phyloP scores from a whole-genome alignment of 2,329 filamentous ascomycete genomes.

The Reticulascus tulasneorum region DNA sequence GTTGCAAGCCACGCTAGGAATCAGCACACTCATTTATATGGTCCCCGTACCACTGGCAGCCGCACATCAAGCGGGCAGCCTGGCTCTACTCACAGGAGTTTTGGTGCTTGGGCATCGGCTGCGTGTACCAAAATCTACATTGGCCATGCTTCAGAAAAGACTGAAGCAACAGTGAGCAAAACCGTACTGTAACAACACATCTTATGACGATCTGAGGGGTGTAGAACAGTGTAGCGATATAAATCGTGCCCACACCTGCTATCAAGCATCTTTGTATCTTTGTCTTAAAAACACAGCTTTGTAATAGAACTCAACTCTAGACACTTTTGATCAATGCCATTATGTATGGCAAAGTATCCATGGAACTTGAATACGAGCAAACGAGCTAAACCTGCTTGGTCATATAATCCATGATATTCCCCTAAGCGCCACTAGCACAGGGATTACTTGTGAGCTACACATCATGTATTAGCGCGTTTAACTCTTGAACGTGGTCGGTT shows the following conservation, averaged over 20 bases:
- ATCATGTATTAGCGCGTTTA: too few relatives aligned
- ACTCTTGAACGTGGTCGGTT: too few relatives aligned
- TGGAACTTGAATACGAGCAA: too few relatives aligned
- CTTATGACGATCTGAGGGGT: slow-evolving; percentile 4
- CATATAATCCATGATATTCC: too few relatives aligned
- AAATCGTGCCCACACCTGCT: neutral
- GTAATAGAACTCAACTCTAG: slow-evolving; percentile 14
- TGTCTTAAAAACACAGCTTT: neutral
- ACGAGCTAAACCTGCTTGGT: too few relatives aligned
- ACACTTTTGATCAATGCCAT: slow-evolving; percentile 2
- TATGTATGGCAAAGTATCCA: neutral
- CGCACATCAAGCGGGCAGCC: slow-evolving; percentile 84
- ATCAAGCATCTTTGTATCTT: slow-evolving; percentile 2
- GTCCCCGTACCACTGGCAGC: slow-evolving; percentile 86
- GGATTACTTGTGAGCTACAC: slow-evolving; percentile 18
- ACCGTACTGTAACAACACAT: neutral
- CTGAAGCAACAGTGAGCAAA: slow-evolving; percentile 4
- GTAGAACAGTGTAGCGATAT: slow-evolving; percentile 10
- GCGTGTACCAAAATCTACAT: slow-evolving; percentile 65
- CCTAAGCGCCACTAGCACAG: too few relatives aligned
- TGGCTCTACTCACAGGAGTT: slow-evolving; percentile 79
- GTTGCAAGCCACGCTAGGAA: slow-evolving; percentile 80
- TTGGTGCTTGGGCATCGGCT: slow-evolving; percentile 75
- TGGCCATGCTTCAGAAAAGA: slow-evolving; percentile 55
- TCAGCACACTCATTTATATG: slow-evolving; percentile 88